Percentiles rank a stretch among this genome's conserved stretches.
Conservation (phyloP, 2,329 filamentous ascomycete genomes). For the Scytalidium lignicola region DNA sequence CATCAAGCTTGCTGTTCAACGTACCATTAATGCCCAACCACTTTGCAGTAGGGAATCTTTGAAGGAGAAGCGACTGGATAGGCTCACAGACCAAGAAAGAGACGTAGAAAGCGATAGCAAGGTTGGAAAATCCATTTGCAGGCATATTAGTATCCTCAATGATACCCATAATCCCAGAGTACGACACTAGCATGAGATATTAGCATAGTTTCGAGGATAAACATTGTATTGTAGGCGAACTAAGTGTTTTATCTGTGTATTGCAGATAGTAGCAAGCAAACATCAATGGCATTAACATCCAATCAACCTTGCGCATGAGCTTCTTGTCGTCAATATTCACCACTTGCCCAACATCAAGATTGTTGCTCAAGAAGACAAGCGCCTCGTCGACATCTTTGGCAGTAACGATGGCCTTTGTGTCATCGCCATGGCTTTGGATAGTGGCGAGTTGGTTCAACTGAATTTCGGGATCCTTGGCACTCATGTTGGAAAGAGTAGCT, state of each 20-base stretch:
- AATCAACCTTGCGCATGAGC: constrained; percentile 57
- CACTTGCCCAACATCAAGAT: neutral
- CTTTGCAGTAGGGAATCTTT: constrained; percentile 46
- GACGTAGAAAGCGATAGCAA: constrained; percentile 43
- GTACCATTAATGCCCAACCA: constrained; percentile 39
- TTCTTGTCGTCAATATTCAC: constrained; percentile 35
- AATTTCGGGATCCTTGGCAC: neutral
- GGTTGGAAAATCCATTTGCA: constrained; percentile 41
- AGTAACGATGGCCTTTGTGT: neutral
- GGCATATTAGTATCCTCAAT: constrained; percentile 35
- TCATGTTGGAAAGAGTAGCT: neutral
- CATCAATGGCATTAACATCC: constrained; percentile 53
- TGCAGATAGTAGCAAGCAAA: constrained; percentile 53
- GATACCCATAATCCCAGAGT: constrained; percentile 41
- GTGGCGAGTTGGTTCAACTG: neutral
- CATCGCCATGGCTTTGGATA: neutral
- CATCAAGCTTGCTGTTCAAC: no score
- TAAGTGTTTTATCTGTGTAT: constrained; percentile 51
- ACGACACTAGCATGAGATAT: constrained; percentile 40
- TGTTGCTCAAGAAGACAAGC: neutral
- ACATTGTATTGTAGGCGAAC: neutral
- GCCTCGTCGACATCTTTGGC: neutral
- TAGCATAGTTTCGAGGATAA: constrained; percentile 13
- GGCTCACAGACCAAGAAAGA: constrained; percentile 32
- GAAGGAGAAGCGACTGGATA: constrained; percentile 41